These are phyloP conservation scores for Pseudisothecium myosuroides DNA, from an alignment of 225 moss, liverwort and hornwort species.

Conservation along the genomic window DNA sequence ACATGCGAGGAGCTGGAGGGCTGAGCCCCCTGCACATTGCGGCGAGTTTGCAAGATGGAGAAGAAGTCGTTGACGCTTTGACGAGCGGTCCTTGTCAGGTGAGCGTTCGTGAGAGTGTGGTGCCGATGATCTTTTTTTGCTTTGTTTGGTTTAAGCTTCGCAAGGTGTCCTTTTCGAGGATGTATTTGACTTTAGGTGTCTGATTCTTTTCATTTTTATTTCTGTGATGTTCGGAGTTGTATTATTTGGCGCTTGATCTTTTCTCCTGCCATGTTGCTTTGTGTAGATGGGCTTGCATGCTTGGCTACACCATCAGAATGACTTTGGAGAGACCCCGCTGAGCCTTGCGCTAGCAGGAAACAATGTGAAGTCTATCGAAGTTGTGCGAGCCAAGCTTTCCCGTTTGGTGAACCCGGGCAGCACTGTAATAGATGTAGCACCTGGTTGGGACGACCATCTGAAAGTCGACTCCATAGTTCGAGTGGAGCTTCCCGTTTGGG, in stretches of 20 bases:
- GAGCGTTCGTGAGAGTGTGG: not conserved
- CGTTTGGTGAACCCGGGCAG: slow-evolving; percentile 21
- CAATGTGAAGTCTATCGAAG: slow-evolving; percentile 41
- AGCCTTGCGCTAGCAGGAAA: slow-evolving; percentile 34
- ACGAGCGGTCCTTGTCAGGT: slow-evolving; percentile 82
- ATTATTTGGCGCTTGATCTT: not conserved
- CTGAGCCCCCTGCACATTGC: slow-evolving; percentile 81
- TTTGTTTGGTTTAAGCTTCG: not conserved
- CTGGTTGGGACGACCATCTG: slow-evolving; percentile 11
- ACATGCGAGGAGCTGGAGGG: slow-evolving; percentile 65
- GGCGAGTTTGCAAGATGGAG: slow-evolving; percentile 59
- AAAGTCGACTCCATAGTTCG: not conserved
- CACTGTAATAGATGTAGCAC: slow-evolving; percentile 1
- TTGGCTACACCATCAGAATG: slow-evolving; percentile 42
- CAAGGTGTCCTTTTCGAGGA: not conserved
- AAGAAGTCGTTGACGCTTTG: slow-evolving; percentile 67
- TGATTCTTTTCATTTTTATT: too few relatives aligned
- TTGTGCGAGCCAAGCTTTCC: slow-evolving; percentile 58
- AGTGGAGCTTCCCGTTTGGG: slow-evolving; percentile 28
- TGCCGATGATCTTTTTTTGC: not conserved
- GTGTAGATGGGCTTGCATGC: slow-evolving; percentile 64
- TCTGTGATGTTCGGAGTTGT: too few relatives aligned
- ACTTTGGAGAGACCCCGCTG: slow-evolving; percentile 58
- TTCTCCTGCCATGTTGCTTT: not conserved
- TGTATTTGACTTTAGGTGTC: not conserved